Evolutionary conservation across 352 stramenopile genomes (phyloP), one percentile per base, ranked within the genome.

Genomic region (Thraustochytrium sp.): DNA sequence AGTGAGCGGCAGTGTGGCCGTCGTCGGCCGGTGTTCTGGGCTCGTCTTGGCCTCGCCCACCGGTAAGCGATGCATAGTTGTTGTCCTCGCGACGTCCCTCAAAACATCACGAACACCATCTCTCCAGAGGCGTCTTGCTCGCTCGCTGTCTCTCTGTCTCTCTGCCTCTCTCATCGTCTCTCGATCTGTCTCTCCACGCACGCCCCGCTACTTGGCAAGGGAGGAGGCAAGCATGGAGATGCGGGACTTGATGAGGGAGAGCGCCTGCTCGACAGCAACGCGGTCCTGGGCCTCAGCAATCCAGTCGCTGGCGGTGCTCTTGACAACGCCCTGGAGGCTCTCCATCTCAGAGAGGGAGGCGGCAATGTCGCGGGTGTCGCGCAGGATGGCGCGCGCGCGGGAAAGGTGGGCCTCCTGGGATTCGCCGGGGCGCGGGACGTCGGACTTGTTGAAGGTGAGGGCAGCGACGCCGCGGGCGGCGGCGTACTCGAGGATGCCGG

Each of bases 401-500:
- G 42, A 49, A 23, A 76, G 59, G 65, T 53, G 55, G 62, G 68
- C 38, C 29, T 80, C 31, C 31, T 85, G 68, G 29, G 42, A 13
- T 23, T 80, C 53, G 46, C 21, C 29, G 13, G 61, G 3, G n/a
- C 4, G 49, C 13, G 29, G 44, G 44, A 16, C 55, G 37, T 51
- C 63, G 61, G 4, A n/a, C 37, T 16, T 49, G 26, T 42, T 51
- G 62, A 85, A 68, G 36, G 29, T 85, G 26, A 85, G 54, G 13
- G 34, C 62, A 5, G 29, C n/a, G 26, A 82, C 62, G 21, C 38
- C 72, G n/a, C n/a, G 54, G 1, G 56, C 54, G 1, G 36, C 72
- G 21, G 72, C 77, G 68, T 76, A 72, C 42, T 61, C 26, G 44
- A 85, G 31, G 37, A 85, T 49, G 26, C 26, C 77, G 23, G 77